A percentile compares a stretch with the other conserved stretches of the same genome.
These are phyloP conservation scores for Exophiala sideris DNA, from an alignment of 2,329 filamentous ascomycete species.

Conservation along the genomic window DNA sequence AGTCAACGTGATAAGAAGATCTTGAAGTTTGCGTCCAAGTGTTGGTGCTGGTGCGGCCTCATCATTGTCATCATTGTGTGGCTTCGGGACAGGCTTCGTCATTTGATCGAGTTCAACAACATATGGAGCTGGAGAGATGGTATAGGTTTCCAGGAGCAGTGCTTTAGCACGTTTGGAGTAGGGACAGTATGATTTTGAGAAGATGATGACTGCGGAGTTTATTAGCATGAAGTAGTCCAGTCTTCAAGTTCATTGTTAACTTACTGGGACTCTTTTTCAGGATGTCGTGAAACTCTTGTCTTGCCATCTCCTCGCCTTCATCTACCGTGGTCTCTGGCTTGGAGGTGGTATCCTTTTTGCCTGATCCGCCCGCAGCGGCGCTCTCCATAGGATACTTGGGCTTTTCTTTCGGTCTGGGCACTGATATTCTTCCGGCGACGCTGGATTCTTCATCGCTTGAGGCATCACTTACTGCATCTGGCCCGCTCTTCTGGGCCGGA, in stretches of 20 bases:
- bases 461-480: slow-evolving; percentile 4
- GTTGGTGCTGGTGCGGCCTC: slow-evolving; percentile 36
- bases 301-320: slow-evolving; percentile 58
- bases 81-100: slow-evolving; percentile 21
- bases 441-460: slow-evolving; percentile 8
- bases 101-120: slow-evolving; percentile 90
- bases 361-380: neutral
- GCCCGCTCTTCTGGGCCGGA: neutral
- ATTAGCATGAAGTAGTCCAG: neutral
- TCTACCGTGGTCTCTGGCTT: slow-evolving; percentile 33
- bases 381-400: slow-evolving; percentile 22
- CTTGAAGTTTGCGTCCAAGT: slow-evolving; percentile 70
- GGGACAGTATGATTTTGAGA: slow-evolving; percentile 92
- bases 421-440: slow-evolving; percentile 37
- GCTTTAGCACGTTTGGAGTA: slow-evolving; percentile 81
- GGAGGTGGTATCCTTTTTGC: slow-evolving; percentile 7
- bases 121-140: slow-evolving; percentile 74
- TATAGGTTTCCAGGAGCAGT: slow-evolving; percentile 79
- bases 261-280: slow-evolving; percentile 83
- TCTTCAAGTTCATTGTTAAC: slow-evolving; percentile 31
- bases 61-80: slow-evolving; percentile 12
- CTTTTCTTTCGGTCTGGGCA: slow-evolving; percentile 28
- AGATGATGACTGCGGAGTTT: slow-evolving; percentile 71
- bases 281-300: slow-evolving; percentile 71
- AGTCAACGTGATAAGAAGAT: slow-evolving; percentile 67